These are phyloP conservation scores for Xylaria sp. DNA, from an alignment of 2,329 filamentous ascomycete species.

Conservation along the genomic window DNA sequence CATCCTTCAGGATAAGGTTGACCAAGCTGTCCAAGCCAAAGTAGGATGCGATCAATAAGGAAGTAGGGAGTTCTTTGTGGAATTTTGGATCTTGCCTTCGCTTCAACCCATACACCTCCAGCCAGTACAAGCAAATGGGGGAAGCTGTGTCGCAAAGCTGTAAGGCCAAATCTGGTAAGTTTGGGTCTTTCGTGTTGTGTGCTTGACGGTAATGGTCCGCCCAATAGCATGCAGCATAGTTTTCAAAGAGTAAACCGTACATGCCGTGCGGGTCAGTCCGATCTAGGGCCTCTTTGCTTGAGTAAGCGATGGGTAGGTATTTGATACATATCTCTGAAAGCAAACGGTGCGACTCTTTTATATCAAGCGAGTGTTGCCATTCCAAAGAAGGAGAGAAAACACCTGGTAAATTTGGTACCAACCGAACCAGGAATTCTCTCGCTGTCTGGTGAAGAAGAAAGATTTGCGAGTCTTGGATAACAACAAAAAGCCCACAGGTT, in stretches of 20 bases:
- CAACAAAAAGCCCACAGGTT: conserved; percentile 27
- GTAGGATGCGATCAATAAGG: conserved; percentile 21
- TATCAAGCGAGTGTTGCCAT: conserved; percentile 22
- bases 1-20: neutral
- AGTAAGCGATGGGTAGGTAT: conserved; percentile 17
- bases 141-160: conserved; percentile 17
- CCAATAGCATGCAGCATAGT: conserved; percentile 26
- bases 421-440: conserved; percentile 22
- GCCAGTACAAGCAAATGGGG: conserved; percentile 3
- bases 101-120: conserved; percentile 7
- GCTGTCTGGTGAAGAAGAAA: conserved; percentile 29
- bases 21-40: conserved; percentile 18
- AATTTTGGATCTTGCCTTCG: neutral
- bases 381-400: neutral
- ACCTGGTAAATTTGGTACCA: neutral
- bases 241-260: neutral
- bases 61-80: neutral
- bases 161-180: conserved; percentile 10
- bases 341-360: conserved; percentile 18
- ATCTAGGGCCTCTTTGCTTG: neutral
- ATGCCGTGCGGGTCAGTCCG: neutral
- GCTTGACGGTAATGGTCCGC: conserved; percentile 22
- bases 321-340: conserved; percentile 22
- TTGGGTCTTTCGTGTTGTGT: neutral
- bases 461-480: conserved; percentile 11